These are phyloP conservation scores for Plasmodium relictum DNA, from an alignment of 169 alveolate species.

Conservation along the genomic window DNA sequence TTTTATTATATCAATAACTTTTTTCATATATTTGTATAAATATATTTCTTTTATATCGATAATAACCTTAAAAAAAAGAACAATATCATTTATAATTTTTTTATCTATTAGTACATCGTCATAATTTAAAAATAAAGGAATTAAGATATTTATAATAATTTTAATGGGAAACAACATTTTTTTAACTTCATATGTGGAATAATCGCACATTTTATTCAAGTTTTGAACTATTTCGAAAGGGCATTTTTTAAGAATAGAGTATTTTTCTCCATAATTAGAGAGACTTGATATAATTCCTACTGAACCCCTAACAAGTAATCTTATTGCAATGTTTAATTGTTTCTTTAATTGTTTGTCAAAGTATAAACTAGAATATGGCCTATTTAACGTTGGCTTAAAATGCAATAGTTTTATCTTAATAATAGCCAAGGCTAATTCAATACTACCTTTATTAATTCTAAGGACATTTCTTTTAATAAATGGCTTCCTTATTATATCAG, in stretches of 20 bases:
- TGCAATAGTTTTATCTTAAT: conserved; percentile 58
- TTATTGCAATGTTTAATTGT: conserved; percentile 52
- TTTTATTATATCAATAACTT: conserved; percentile 18
- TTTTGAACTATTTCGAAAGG: conserved; percentile 49
- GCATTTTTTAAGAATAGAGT: conserved; percentile 23
- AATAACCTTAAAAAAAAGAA: conserved; percentile 38
- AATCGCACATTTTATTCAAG: neutral
- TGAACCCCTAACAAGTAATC: conserved; percentile 39
- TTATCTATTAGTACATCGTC: conserved; percentile 41
- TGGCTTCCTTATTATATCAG: conserved; percentile 43
- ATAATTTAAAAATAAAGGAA: conserved; percentile 55
- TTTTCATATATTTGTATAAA: conserved; percentile 33
- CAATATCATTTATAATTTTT: conserved; percentile 14
- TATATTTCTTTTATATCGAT: conserved; percentile 34
- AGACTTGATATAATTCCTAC: conserved; percentile 45
- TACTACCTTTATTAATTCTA: conserved; percentile 70
- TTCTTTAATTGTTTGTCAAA: conserved; percentile 61
- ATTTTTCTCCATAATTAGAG: conserved; percentile 51
- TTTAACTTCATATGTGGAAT: conserved; percentile 32
- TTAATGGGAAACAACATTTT: conserved; percentile 49
- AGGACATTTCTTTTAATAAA: conserved; percentile 50
- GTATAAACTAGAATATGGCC: conserved; percentile 55
- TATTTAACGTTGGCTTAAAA: conserved; percentile 24
- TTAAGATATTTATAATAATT: conserved; percentile 57
- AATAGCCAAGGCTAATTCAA: conserved; percentile 51